Conservation (phyloP, 371 early-diverging fungal species). For the Zychaea mexicana region DNA sequence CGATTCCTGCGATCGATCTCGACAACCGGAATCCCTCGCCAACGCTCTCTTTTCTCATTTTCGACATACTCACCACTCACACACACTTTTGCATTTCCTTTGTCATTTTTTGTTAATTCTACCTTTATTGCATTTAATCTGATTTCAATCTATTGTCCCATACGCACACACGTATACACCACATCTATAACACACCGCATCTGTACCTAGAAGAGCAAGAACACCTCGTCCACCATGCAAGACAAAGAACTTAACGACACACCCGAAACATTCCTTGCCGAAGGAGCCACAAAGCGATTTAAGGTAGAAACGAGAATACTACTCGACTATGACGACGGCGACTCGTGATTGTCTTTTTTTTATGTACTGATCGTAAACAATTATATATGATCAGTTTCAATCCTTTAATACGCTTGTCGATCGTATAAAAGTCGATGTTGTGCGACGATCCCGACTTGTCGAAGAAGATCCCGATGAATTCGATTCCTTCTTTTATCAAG, state of each 20-base stretch:
- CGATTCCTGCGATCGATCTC: conserved; percentile 1
- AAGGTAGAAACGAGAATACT: background rate
- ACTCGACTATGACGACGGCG: too few relatives aligned
- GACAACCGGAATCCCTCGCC: background rate
- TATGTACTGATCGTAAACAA: background rate
- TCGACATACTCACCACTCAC: too few relatives aligned
- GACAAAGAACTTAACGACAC: conserved; percentile 3
- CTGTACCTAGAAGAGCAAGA: too few relatives aligned
- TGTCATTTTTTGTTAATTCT: background rate
- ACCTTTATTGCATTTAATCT: too few relatives aligned
- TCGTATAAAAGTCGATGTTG: conserved; percentile 77
- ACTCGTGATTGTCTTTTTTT: too few relatives aligned
- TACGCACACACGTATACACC: background rate
- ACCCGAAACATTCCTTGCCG: background rate
- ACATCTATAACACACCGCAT: background rate
- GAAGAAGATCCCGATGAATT: conserved; percentile 66
- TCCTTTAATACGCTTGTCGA: conserved; percentile 82
- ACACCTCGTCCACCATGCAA: background rate
- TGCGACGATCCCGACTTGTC: conserved; percentile 47
- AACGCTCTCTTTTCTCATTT: too few relatives aligned
- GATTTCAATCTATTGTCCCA: too few relatives aligned
- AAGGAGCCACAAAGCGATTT: background rate
- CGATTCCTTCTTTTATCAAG: conserved; percentile 85
- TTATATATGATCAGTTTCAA: conserved; percentile 59
- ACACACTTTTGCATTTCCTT: background rate